Evolutionary conservation across 768 basidiomycete species (phyloP), one percentile per base, ranked within the genome.

Genomic region (Termitomyces sp.): DNA sequence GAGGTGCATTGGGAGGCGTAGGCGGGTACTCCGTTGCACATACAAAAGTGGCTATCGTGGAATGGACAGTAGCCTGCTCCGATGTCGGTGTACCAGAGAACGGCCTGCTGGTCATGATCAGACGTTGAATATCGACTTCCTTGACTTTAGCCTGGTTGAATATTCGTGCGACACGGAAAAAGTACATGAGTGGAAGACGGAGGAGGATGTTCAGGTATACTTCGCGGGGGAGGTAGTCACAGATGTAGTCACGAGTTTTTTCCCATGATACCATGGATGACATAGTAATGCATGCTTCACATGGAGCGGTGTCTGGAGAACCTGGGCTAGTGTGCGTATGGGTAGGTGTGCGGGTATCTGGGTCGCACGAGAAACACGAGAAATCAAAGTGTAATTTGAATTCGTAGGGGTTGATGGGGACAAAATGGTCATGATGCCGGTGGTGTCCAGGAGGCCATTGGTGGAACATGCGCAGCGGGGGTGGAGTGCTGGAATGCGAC

Each of bases 81-180:
- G 63, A 60, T 1, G 54, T 47, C 1, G 59, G 53, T 26, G 60
- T 40, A 11, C 57, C 49, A 45, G 60, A 50, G 42, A 57, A 64
- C 2, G 61, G 55, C 28, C 47, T 58, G 8, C 44, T 42, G 10
- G 5, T 53, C 23, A 46, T n/a, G 2, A 64, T 64, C 79, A 85
- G 83, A 40, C 78, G 65, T 50, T 81, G 71, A 19, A 92, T 80
- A 64, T 92, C 90, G 9, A 84, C 87, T 58, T 77, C 78, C 64
- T 87, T 88, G 50, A 92, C 79, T 53, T 91, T 85, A 2, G 89
- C 89, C 55, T 89, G 87, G 62, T 86, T 80, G 60, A 90, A 91
- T 28, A 91, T 80, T 48, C 82, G 78, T 3, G 87, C 81, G 23
- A 92, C 90, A 3, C 90, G 84, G 3, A 85, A 80, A 68, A 91